These are phyloP conservation scores for Inonotus obliquus DNA, from an alignment of 1,284 basidiomycete genomes.

Conservation along the genomic window DNA sequence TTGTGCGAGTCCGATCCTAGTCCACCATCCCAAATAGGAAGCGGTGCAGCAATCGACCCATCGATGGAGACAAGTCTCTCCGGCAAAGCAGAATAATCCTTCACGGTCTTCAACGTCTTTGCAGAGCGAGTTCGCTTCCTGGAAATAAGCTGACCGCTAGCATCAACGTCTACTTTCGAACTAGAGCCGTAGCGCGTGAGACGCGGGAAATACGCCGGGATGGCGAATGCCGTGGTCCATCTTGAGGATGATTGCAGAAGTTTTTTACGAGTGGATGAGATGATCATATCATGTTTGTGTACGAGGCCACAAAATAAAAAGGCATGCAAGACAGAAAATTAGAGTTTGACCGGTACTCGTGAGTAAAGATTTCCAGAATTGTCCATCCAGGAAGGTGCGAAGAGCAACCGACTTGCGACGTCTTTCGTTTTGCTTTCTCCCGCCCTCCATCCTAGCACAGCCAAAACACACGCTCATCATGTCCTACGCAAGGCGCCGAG, in stretches of 20 bases:
- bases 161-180: neutral
- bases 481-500: slow-evolving; percentile 82
- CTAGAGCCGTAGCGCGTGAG: neutral
- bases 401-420: neutral
- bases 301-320: neutral
- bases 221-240: neutral
- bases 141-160: neutral
- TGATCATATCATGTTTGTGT: neutral
- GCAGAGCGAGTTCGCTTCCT: neutral
- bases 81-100: slow-evolving; percentile 55
- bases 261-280: neutral
- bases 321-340: neutral
- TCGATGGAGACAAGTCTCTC: slow-evolving; percentile 36
- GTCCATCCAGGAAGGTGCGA: neutral
- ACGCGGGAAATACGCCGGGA: neutral
- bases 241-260: neutral
- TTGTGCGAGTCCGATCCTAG: slow-evolving; percentile 1
- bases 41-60: slow-evolving; percentile 27
- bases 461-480: slow-evolving; percentile 39
- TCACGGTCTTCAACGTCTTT: slow-evolving; percentile 36
- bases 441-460: slow-evolving; percentile 20
- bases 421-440: neutral
- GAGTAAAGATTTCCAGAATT: neutral
- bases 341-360: neutral
- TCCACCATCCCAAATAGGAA: slow-evolving; percentile 17